Base-by-base conservation (phyloP, 2,329 filamentous ascomycete genomes). In the Ophiostoma ulmi region DNA sequence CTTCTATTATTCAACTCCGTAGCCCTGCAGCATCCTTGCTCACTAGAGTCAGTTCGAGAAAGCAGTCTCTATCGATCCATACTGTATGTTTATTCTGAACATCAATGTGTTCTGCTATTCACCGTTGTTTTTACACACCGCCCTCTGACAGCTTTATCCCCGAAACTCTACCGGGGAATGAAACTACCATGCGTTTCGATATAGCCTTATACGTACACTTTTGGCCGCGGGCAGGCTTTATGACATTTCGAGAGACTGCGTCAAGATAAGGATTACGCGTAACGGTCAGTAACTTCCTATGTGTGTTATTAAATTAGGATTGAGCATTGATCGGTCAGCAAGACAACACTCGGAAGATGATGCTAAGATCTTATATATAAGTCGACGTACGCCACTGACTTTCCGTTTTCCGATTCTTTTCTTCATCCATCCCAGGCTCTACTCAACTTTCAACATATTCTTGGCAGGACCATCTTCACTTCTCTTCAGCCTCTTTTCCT, bases 381-480 rank as follows among this genome's bases (percentile, higher is more conserved):
- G 58, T 31, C 58, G 52, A 63, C 11, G 5, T 26, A 35, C 14
- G 26, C 26, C 58, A 4, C 14, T 26, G 4, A 20, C 26, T 36
- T 35, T 17, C 5, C 5, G 10, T 63, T 11, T 35, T 14, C 8
- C 22, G 22, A 35, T 35, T 26, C 22, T 63, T 63, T 61, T 36
- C 58, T 36, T 63, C 26, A 63, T 63, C 58, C 58, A 63, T 63
- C 58, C 20, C 58, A 63, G 58, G 26, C 22, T 52, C 44, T 52
- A 63, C 36, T 63, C 52, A 63, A 63, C 26, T 35, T 63, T 35
- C 26, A 63, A 17, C 58, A 35, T 35, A 13, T 61, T 31, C 26
- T 63, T 63, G 58, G 58, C 58, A 63, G 58, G 58, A 63, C 58
- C 26, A 63, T 63, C 52, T 63, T 63, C 58, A 31, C 58, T 63